These are phyloP conservation scores for Hypomyces perniciosus DNA, from an alignment of 2,329 filamentous ascomycete genomes.

Conservation along the genomic window DNA sequence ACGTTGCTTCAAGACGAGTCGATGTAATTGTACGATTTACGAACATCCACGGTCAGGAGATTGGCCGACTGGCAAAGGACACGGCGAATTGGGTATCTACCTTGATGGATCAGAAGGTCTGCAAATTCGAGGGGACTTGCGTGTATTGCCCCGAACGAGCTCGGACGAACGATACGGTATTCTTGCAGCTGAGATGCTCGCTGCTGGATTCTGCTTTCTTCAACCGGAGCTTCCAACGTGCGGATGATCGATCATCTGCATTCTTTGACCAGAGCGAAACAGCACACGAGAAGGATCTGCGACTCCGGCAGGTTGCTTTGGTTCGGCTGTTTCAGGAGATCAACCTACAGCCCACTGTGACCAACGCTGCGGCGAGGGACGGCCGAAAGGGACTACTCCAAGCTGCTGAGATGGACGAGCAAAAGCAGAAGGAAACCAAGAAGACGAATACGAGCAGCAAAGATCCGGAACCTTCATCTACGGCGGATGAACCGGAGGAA, in stretches of 20 bases:
- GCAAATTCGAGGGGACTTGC: conserved; percentile 78
- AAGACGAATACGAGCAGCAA: conserved; percentile 26
- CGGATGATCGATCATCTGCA: conserved; percentile 64
- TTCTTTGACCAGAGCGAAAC: conserved; percentile 82
- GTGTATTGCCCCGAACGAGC: conserved; percentile 83
- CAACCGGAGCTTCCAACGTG: conserved; percentile 49
- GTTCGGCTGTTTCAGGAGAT: conserved; percentile 88
- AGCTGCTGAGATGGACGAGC: conserved; percentile 83
- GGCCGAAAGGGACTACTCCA: conserved; percentile 78
- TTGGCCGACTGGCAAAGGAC: conserved; percentile 82
- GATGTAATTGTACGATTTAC: conserved; percentile 93
- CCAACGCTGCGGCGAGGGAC: conserved; percentile 71
- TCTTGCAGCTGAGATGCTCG: conserved; percentile 76
- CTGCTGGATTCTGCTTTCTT: conserved; percentile 71
- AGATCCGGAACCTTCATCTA: conserved; percentile 39
- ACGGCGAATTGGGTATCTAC: conserved; percentile 88
- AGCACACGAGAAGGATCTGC: conserved; percentile 73
- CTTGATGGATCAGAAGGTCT: conserved; percentile 83
- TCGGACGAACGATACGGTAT: conserved; percentile 89
- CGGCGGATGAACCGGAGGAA: conserved; percentile 69
- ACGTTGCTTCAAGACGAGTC: conserved; percentile 57
- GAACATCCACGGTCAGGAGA: conserved; percentile 68
- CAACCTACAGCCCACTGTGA: conserved; percentile 67
- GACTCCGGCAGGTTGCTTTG: conserved; percentile 78
- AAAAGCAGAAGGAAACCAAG: conserved; percentile 54